Evolutionary conservation across 352 stramenopile genomes (phyloP).

Genomic region (Globisporangium mamillatum): DNA sequence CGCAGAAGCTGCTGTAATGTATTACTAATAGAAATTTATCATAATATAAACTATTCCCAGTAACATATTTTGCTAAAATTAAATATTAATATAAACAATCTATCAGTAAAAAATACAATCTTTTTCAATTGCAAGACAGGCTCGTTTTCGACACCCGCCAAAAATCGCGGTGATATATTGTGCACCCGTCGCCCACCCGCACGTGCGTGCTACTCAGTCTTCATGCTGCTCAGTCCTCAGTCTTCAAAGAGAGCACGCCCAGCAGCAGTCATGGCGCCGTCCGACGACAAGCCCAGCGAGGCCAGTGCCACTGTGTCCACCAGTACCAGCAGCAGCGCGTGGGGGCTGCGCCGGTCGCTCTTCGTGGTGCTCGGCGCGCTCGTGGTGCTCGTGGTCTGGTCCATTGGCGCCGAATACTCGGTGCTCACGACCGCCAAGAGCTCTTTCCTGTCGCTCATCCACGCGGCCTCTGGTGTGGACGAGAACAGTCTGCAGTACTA

Average conservation of each 20-base stretch:
- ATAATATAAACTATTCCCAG: no score
- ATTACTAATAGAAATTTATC: no score
- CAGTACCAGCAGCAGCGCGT: neutral
- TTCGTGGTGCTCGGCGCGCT: constrained; percentile 12
- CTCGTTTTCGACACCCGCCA: neutral
- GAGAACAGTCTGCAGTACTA: constrained; percentile 8
- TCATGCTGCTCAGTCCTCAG: neutral
- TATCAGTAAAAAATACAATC: neutral
- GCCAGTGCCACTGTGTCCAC: neutral
- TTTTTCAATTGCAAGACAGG: neutral
- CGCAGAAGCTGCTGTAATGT: no score
- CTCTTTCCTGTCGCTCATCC: constrained; percentile 18
- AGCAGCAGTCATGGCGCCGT: neutral
- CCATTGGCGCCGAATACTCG: constrained; percentile 18
- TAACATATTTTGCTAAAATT: no score
- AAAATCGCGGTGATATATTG: neutral
- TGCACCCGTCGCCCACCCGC: neutral
- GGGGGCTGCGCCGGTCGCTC: constrained; percentile 14
- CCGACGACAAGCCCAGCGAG: neutral
- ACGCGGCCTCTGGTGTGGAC: constrained; percentile 7
- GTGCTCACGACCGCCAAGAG: constrained; percentile 15
- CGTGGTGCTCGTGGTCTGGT: constrained; percentile 17
- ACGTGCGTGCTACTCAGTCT: neutral
- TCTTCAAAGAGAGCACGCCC: neutral
- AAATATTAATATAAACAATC: neutral